Evolutionary conservation across 2,329 filamentous ascomycete species (phyloP).

Genomic region (Cercospora citrullina): DNA sequence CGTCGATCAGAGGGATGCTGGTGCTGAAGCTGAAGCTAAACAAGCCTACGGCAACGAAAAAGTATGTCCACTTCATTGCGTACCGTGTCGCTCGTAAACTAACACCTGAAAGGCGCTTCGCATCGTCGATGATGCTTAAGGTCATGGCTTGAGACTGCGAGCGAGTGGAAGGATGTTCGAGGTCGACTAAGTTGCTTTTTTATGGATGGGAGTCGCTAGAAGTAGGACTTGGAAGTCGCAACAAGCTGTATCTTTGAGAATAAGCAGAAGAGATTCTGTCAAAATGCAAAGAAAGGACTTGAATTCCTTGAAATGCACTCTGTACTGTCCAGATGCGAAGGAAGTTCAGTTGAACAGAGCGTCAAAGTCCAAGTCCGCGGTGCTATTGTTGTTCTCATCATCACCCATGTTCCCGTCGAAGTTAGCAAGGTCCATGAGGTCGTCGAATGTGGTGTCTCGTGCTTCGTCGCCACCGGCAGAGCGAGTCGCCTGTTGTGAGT

Average conservation of each 20-base stretch:
- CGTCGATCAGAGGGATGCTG: background rate
- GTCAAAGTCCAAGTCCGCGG: slow-evolving; percentile 26
- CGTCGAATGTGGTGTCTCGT: slow-evolving; percentile 37
- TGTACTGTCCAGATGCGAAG: background rate
- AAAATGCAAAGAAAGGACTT: background rate
- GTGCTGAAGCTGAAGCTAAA: slow-evolving; percentile 1
- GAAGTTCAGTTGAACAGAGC: slow-evolving; percentile 23
- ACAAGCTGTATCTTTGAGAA: background rate
- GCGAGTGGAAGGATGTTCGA: background rate
- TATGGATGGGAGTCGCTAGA: background rate
- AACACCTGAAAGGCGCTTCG: background rate
- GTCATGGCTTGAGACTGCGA: background rate
- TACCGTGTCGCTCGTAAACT: background rate
- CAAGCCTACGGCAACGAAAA: slow-evolving; percentile 9
- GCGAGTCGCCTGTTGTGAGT: background rate
- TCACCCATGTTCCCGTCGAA: slow-evolving; percentile 32
- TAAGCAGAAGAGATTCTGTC: background rate
- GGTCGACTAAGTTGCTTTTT: background rate
- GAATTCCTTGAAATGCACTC: background rate
- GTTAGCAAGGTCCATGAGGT: slow-evolving; percentile 40
- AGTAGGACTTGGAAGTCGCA: background rate
- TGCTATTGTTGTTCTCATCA: slow-evolving; percentile 9
- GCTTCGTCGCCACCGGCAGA: slow-evolving; percentile 19
- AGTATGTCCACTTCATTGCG: background rate
- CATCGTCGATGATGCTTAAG: background rate